Evolutionary conservation across 2,329 filamentous ascomycete genomes (phyloP).

Genomic region (Pseudogymnoascus pannorum): DNA sequence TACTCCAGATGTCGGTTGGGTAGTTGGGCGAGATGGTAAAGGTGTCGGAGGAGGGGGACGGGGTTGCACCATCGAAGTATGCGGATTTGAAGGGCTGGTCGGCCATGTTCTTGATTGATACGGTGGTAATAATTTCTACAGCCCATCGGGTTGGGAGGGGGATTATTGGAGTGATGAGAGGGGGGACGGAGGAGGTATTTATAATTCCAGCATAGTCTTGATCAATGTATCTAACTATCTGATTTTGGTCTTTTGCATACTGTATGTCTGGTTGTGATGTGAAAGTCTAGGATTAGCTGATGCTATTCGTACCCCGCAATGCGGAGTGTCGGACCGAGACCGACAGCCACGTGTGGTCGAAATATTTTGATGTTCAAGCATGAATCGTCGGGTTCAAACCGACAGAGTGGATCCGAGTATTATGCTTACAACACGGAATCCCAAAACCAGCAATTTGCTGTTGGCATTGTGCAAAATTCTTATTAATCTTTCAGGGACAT

Average conservation of each 20-base stretch:
- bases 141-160: not conserved
- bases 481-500: not conserved
- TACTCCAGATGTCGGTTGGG: constrained; percentile 70
- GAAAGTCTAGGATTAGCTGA: not conserved
- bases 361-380: not conserved
- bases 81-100: not conserved
- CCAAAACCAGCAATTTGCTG: not conserved
- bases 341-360: not conserved
- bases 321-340: not conserved
- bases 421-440: not conserved
- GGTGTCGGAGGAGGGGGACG: constrained; percentile 9
- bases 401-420: not conserved
- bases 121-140: not conserved
- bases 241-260: not conserved
- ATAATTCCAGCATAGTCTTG: not conserved
- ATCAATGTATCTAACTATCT: not conserved
- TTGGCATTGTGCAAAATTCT: not conserved
- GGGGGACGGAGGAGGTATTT: not conserved
- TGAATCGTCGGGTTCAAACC: not conserved
- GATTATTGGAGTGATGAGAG: not conserved
- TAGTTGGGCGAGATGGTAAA: constrained; percentile 51
- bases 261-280: not conserved
- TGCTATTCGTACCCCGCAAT: constrained; percentile 1
- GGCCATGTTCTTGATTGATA: not conserved
- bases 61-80: not conserved